Evolutionary conservation across 2,329 filamentous ascomycete species (phyloP), one percentile per base, ranked within the genome.

Genomic region (Cercospora sesami): DNA sequence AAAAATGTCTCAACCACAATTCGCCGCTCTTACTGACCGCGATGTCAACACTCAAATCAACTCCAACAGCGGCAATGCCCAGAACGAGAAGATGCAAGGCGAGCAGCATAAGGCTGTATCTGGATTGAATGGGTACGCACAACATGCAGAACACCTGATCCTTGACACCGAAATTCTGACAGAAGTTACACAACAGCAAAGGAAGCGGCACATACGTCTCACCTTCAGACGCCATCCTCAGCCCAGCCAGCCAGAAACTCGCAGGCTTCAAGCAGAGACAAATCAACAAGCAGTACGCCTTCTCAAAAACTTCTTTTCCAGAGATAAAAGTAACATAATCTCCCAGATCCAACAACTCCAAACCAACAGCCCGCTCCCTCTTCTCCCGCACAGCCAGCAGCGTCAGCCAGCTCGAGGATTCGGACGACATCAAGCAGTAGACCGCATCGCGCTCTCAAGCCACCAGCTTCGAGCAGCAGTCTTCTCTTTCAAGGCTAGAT

Each of bases 201-300:
- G 60, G 62, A 48, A 70, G 67, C 57, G 82, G 84, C 74, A 82
- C 86, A 73, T 94, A 94, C 81, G 84, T 94, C 78, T 94, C 91
- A 18, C 92, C 92, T 2, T 94, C 91, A n/a, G 92, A 96, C 80
- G 89, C 88, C 81, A 94, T 96, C 83, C 91, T 93, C 89, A 93
- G 90, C 75, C 92, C 92, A 39, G 93, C 91, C 80, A 91, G 90
- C 18, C 90, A 91, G 79, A 95, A 95, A 85, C 86, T 95, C 75
- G 90, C 86, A 71, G 90, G 90, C 48, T 88, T 94, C 80, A 91
- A 91, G 81, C 91, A 87, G 82, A 93, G 93, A 83, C 90, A 92
- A 76, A 89, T 89, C 70, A 86, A 86, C 81, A 94, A 93, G 90
- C 70, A 74, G 74, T 78, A 70, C 68, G 75, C 70, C 8, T 18